Conservation (phyloP, 2,329 filamentous ascomycete species). For the Orbilia brochopaga region DNA sequence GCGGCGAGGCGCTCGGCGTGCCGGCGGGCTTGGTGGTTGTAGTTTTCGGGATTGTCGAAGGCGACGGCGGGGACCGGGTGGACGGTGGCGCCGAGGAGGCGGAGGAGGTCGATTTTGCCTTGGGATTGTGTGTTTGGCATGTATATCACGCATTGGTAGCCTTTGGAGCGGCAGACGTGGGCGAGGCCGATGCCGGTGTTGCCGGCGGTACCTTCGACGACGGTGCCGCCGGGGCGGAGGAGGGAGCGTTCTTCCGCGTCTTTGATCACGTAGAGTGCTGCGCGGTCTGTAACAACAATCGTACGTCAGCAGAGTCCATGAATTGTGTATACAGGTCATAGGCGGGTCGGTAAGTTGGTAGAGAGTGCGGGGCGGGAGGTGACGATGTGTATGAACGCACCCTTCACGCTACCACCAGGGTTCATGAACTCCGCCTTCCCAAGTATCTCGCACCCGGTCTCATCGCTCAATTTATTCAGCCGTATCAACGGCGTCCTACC, state of each 20-base stretch:
- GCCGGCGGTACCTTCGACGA: slow-evolving; percentile 94
- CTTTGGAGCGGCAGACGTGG: slow-evolving; percentile 89
- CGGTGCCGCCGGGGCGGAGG: slow-evolving; percentile 83
- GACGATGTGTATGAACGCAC: slow-evolving; percentile 11
- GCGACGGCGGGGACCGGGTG: slow-evolving; percentile 94
- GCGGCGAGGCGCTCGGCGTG: slow-evolving; percentile 71
- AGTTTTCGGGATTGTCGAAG: slow-evolving; percentile 93
- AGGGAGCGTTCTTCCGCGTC: slow-evolving; percentile 89
- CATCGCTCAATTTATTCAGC: slow-evolving; percentile 81
- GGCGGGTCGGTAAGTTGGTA: neutral
- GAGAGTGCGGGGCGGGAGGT: too few relatives aligned
- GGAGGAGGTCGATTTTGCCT: slow-evolving; percentile 92
- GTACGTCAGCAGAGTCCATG: slow-evolving; percentile 4
- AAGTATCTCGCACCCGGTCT: slow-evolving; percentile 91
- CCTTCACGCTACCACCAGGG: slow-evolving; percentile 90
- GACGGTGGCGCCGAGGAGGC: slow-evolving; percentile 90
- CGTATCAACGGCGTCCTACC: slow-evolving; percentile 95
- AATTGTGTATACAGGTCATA: neutral
- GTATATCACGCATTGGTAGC: slow-evolving; percentile 97
- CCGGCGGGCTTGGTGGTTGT: slow-evolving; percentile 91
- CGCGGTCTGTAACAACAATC: slow-evolving; percentile 69
- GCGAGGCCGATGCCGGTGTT: slow-evolving; percentile 98
- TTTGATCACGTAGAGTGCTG: slow-evolving; percentile 89
- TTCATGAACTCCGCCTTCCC: slow-evolving; percentile 99
- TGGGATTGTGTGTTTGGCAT: slow-evolving; percentile 99